Conservation (phyloP, 169 alveolate species). For the Prorocentrum cordatum region DNA sequence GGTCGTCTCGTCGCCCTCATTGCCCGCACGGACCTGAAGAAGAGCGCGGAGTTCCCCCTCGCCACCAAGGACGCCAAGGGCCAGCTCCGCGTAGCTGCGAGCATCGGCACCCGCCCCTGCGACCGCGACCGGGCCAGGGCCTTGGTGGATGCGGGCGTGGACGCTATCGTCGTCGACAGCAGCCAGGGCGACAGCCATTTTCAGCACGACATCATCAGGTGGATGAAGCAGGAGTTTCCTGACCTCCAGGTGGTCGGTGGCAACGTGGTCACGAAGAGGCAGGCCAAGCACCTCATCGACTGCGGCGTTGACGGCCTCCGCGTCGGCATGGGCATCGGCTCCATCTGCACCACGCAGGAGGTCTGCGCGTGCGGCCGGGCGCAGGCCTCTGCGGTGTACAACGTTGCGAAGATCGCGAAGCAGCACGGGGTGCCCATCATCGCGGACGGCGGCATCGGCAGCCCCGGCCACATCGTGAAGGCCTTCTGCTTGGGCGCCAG, state of each 20-base stretch:
- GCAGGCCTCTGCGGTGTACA: constrained; percentile 88
- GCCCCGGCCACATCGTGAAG: constrained; percentile 89
- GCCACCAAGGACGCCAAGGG: constrained; percentile 80
- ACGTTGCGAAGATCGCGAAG: constrained; percentile 83
- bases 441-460: constrained; percentile 92
- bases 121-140: constrained; percentile 39
- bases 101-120: constrained; percentile 38
- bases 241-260: constrained; percentile 85
- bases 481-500: constrained; percentile 73
- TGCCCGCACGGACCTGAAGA: constrained; percentile 83
- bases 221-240: constrained; percentile 81
- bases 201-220: constrained; percentile 83
- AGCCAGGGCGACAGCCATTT: constrained; percentile 88
- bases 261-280: constrained; percentile 87
- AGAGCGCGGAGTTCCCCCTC: constrained; percentile 81
- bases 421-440: constrained; percentile 81
- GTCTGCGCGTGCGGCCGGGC: constrained; percentile 87
- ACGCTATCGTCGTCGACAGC: constrained; percentile 85
- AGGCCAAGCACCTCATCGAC: constrained; percentile 79
- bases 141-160: constrained; percentile 73
- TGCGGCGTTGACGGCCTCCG: constrained; percentile 75
- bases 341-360: constrained; percentile 89
- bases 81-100: constrained; percentile 47
- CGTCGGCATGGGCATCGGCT: constrained; percentile 91
- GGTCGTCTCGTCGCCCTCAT: constrained; percentile 83